Conservation (phyloP, 495 filamentous ascomycete genomes). For the Xanthoparmelia taractica region DNA sequence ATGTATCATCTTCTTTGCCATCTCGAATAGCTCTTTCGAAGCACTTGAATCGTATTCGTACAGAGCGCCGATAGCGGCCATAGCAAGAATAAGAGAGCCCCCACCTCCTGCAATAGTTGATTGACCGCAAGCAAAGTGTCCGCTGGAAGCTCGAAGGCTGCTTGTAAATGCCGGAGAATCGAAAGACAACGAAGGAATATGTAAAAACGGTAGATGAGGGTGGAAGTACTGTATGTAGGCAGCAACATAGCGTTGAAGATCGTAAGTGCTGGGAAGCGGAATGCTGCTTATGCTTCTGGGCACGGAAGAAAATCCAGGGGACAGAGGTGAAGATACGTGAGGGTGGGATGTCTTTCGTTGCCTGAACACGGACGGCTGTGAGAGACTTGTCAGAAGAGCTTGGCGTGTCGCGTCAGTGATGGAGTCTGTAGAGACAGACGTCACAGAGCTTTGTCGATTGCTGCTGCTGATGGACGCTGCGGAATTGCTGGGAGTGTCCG, state of each 20-base stretch:
- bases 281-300: slow-evolving; percentile 35
- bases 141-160: slow-evolving; percentile 46
- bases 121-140: slow-evolving; percentile 50
- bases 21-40: slow-evolving; percentile 83
- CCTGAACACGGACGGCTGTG: slow-evolving; percentile 62
- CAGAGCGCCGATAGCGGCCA: slow-evolving; percentile 92
- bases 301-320: slow-evolving; percentile 41
- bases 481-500: slow-evolving; percentile 54
- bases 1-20: slow-evolving; percentile 91
- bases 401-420: slow-evolving; percentile 93
- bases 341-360: slow-evolving; percentile 73
- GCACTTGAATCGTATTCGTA: slow-evolving; percentile 77
- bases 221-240: slow-evolving; percentile 94
- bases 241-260: slow-evolving; percentile 85
- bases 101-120: slow-evolving; percentile 67
- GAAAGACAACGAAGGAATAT: slow-evolving; percentile 88
- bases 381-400: slow-evolving; percentile 73
- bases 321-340: slow-evolving; percentile 56
- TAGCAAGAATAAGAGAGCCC: slow-evolving; percentile 86
- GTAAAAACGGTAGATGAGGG: slow-evolving; percentile 88
- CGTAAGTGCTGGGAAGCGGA: slow-evolving; percentile 74
- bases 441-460: slow-evolving; percentile 57
- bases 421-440: slow-evolving; percentile 61
- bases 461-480: slow-evolving; percentile 55
- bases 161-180: slow-evolving; percentile 63